phyloP scores from a whole-genome alignment of 495 filamentous ascomycete genomes.

The Oidiodendron maius region DNA sequence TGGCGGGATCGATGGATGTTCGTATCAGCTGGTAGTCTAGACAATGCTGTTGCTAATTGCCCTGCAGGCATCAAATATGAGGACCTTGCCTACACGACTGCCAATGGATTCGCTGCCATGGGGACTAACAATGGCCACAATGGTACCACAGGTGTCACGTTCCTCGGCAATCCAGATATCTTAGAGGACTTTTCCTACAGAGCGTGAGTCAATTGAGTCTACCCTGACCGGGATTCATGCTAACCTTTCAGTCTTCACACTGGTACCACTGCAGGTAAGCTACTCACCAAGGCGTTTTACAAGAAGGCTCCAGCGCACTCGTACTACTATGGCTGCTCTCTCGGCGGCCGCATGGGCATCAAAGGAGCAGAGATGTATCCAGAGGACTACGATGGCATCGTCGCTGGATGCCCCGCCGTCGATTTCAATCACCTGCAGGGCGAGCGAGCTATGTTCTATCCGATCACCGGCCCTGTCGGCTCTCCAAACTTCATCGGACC shows the following conservation, averaged over 20 bases:
- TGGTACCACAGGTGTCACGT: conserved; percentile 43
- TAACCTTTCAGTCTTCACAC: conserved; percentile 31
- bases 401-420: conserved; percentile 51
- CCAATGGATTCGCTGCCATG: conserved; percentile 48
- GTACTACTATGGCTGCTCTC: conserved; percentile 56
- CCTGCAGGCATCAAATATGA: conserved; percentile 23
- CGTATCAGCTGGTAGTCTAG: neutral
- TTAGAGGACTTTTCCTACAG: conserved; percentile 32
- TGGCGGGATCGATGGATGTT: conserved; percentile 49
- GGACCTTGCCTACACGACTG: conserved; percentile 25
- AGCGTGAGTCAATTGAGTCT: conserved; percentile 32
- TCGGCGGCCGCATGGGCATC: conserved; percentile 52
- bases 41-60: neutral
- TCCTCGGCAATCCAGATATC: conserved; percentile 46
- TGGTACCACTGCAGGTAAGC: conserved; percentile 37
- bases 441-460: conserved; percentile 49
- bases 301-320: conserved; percentile 23
- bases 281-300: conserved; percentile 31
- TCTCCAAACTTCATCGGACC: conserved; percentile 37
- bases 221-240: neutral
- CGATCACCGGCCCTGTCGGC: conserved; percentile 30
- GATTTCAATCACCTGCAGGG: conserved; percentile 40
- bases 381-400: conserved; percentile 59
- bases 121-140: conserved; percentile 55
- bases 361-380: conserved; percentile 47